Base-by-base conservation (phyloP, 1,284 basidiomycete species). In the Leccinum variabile region DNA sequence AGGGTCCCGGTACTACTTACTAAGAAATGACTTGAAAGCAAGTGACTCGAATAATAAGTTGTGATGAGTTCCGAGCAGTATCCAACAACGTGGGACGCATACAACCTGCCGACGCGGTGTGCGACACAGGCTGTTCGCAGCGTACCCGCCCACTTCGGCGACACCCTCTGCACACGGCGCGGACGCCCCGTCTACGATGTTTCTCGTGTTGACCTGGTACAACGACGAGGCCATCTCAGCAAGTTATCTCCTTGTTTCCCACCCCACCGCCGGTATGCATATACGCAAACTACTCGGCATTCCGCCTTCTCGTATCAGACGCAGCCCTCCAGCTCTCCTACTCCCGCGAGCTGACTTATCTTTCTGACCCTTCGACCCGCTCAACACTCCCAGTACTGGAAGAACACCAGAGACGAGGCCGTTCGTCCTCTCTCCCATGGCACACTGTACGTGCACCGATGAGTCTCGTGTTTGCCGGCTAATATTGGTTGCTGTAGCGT, bases 161-260 rank as follows among this genome's bases (percentile, higher is more conserved):
- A 88, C 85, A 3, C 88, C 89, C 30, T 81, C 88, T 7, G 80
- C 83, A 52, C 89, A 91, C 69, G 86, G 90, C 89, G 68, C 77
- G 66, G 18, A 18, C 25, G 7, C 50, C 25, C 59, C 30, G 25
- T 59, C 63, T 11, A 16, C 9, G 25, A 57, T 59, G 59, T 62
- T 55, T 59, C 65, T 22, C 5, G 16, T 55, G 58, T 61, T 74
- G 62, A 74, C 63, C 53, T 44, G 49, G 0, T 5, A 41, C 65
- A 91, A 90, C 87, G 50, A 81, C 87, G 22, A 79, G 86, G 41
- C 28, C 89, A 91, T 75, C 68, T 90, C 22, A 81, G 79, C 67
- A 83, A 78, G 6, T 30, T 64, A 77, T 90, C 65, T 83, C 84
- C 32, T 30, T 30, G 8, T 77, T 85, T 53, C 79, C 81, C 16